These are phyloP conservation scores for Boletus bicolor DNA, from an alignment of 768 basidiomycete genomes.

Conservation along the genomic window DNA sequence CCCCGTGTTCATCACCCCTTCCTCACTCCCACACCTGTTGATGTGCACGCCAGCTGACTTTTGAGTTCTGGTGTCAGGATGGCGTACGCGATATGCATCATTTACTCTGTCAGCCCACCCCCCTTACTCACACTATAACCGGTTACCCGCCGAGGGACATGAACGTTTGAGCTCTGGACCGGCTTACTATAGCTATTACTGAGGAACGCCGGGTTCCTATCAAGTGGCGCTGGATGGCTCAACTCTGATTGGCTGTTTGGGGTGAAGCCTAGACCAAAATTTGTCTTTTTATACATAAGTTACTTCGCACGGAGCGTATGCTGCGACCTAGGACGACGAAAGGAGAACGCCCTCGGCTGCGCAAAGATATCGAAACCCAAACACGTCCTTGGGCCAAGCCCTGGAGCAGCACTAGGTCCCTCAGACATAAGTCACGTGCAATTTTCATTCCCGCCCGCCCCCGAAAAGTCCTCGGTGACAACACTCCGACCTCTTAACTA, in stretches of 20 bases:
- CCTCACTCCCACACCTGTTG: slow-evolving; percentile 17
- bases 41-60: not conserved
- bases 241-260: not conserved
- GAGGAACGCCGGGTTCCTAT: not conserved
- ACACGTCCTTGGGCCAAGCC: not conserved
- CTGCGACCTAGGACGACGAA: not conserved
- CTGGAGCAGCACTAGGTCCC: not conserved
- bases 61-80: not conserved
- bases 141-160: not conserved
- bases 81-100: not conserved
- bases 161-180: not conserved
- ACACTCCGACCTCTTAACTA: not conserved
- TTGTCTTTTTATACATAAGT: not conserved
- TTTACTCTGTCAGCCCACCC: not conserved
- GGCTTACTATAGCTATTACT: not conserved
- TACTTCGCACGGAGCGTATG: not conserved
- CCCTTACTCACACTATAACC: not conserved
- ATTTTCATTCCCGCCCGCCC: slow-evolving; percentile 9
- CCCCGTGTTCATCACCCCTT: slow-evolving; percentile 9
- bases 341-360: not conserved
- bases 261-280: not conserved
- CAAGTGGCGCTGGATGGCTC: not conserved
- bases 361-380: not conserved
- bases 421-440: slow-evolving; percentile 18
- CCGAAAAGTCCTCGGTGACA: slow-evolving; percentile 3